Base-by-base conservation (phyloP, 2,329 filamentous ascomycete species). In the Cadophora gregata region DNA sequence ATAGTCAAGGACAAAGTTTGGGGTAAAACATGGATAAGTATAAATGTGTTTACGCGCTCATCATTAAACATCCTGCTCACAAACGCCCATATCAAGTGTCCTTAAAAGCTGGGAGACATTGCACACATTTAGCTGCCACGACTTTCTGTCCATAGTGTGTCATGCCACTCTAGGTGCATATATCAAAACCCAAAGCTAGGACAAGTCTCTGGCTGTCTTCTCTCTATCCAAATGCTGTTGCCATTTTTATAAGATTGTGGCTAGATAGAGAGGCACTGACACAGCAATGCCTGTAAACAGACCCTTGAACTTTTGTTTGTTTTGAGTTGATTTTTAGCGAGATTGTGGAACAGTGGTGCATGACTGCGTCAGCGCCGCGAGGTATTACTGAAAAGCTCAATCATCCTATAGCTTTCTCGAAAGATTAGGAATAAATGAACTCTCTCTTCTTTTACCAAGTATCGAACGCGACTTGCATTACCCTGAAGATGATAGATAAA, bases 91-190 rank as follows among this genome's bases (percentile, higher is more conserved):
- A 6, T 36, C 31, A 36, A 6, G 31, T 36, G 12, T 36, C 12
- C 25, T 14, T 10, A 5, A 53, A 27, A 31, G 50, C 31, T 31
- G 25, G 25, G 27, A 19, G 25, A 29, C 25, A 53, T 31, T 53
- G 50, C 50, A 53, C 50, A 53, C 50, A 53, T 53, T 53, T 53
- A 53, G 50, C 50, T 53, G 25, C 25, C 50, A 53, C 50, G 50
- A 53, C 25, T 53, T 29, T 9, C 25, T 53, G 14, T 31, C 25
- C 25, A 53, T 29, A 53, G 25, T 27, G 50, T 53, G 50, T 31
- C 50, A 53, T 29, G 50, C 50, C 27, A 53, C 50, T 53, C 50
- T 53, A 53, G 50, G 50, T 53, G 50, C 50, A 53, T 53, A 53
- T 9, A 53, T 31, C 14, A 53, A 53, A 53, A 27, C 16, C 14